Conservation (phyloP, 1,284 basidiomycete genomes). For the Mrakiaceae sp. region DNA sequence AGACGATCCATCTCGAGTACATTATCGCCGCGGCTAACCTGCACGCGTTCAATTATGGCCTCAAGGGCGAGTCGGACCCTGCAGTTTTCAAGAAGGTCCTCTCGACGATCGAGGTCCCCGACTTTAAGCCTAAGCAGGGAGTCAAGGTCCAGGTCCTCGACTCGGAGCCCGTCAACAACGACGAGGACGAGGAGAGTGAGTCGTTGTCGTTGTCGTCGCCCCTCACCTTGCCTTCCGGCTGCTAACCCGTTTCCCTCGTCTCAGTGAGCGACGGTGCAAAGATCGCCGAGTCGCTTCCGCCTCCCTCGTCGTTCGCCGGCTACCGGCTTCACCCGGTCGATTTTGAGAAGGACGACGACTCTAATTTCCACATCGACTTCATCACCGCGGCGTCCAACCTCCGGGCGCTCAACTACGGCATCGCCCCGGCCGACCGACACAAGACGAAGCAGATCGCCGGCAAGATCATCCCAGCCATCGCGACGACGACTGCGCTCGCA, state of each 20-base stretch:
- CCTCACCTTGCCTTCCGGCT: background rate
- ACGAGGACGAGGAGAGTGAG: conserved; percentile 32
- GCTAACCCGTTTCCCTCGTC: background rate
- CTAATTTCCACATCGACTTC: conserved; percentile 97
- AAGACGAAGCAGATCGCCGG: conserved; percentile 98
- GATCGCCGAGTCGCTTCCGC: conserved; percentile 58
- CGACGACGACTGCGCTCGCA: conserved; percentile 91
- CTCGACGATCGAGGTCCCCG: conserved; percentile 76
- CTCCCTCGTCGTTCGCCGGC: conserved; percentile 80
- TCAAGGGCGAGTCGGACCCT: conserved; percentile 78
- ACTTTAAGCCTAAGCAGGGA: conserved; percentile 83
- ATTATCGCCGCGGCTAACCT: conserved; percentile 91
- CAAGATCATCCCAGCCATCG: conserved; percentile 99
- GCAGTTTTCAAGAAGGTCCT: conserved; percentile 72
- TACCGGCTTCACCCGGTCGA: conserved; percentile 91
- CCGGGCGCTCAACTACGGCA: conserved; percentile 91
- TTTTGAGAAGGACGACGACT: conserved; percentile 99
- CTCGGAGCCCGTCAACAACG: conserved; percentile 65
- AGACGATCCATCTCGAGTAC: conserved; percentile 81
- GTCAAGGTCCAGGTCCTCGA: conserved; percentile 93
- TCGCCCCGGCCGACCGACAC: conserved; percentile 78
- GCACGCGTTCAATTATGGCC: conserved; percentile 95
- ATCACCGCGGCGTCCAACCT: conserved; percentile 97
- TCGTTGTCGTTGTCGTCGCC: background rate
- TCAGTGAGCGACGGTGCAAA: conserved; percentile 26